phyloP scores from a whole-genome alignment of 495 filamentous ascomycete genomes.

The Trichoderma asperelloides region DNA sequence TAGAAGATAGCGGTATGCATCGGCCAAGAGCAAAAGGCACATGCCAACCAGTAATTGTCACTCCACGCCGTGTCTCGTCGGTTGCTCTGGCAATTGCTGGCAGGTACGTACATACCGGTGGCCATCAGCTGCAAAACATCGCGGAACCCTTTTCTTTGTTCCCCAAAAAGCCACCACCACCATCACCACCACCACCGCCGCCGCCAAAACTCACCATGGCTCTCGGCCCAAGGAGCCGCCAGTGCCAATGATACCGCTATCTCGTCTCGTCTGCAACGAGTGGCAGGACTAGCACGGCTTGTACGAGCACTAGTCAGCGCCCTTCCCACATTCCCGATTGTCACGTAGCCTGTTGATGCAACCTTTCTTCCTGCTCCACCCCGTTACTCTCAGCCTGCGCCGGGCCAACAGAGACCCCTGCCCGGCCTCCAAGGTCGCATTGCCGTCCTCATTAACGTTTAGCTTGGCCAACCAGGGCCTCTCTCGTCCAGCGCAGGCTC shows the following conservation, averaged over 20 bases:
- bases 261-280: no score
- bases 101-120: neutral
- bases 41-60: neutral
- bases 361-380: constrained; percentile 1
- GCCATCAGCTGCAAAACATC: no score
- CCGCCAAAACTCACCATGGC: no score
- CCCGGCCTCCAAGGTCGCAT: neutral
- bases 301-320: constrained; percentile 3
- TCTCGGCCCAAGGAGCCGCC: no score
- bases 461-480: neutral
- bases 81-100: neutral
- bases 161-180: no score
- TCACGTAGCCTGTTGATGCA: constrained; percentile 4
- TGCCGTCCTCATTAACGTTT: no score
- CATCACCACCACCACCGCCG: no score
- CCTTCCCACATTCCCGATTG: constrained; percentile 6
- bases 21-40: neutral
- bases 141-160: neutral
- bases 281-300: no score
- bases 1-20: neutral
- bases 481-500: neutral
- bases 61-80: neutral
- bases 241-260: no score
- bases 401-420: neutral
- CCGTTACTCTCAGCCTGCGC: neutral